Evolutionary conservation across 306 rosid species (phyloP).

Genomic region (Lotus japonicus): DNA sequence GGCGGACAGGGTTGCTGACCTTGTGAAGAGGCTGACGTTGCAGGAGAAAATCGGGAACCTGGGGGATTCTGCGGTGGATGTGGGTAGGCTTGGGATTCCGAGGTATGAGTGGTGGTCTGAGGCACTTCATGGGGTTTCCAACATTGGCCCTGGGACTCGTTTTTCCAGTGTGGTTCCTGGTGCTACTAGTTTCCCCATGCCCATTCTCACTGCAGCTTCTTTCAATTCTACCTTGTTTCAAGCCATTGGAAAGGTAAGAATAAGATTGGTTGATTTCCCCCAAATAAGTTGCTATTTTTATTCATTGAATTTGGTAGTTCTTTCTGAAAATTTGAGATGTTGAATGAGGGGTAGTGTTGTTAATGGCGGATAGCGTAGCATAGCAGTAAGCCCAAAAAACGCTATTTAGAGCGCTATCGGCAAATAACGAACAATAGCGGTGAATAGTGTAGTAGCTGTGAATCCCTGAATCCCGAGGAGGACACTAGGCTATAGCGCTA

Average conservation of each 20-base stretch:
- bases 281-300: background rate
- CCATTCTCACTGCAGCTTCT: constrained; percentile 86
- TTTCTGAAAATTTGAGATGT: background rate
- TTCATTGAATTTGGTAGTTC: constrained; percentile 6
- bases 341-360: no score
- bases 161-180: constrained; percentile 68
- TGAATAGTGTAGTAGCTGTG: no score
- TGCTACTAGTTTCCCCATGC: constrained; percentile 93
- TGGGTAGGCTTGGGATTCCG: constrained; percentile 82
- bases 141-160: constrained; percentile 70
- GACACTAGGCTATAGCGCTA: no score
- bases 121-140: constrained; percentile 90
- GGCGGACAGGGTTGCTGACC: constrained; percentile 50
- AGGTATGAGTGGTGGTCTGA: constrained; percentile 97
- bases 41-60: constrained; percentile 68
- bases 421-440: no score
- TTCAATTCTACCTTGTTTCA: constrained; percentile 79
- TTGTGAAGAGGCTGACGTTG: constrained; percentile 74
- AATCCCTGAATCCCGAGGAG: no score
- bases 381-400: no score
- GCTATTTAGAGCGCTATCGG: no score
- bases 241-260: constrained; percentile 79
- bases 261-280: background rate
- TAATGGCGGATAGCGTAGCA: no score
- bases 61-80: constrained; percentile 46